Evolutionary conservation across 1,284 basidiomycete species (phyloP).

Genomic region (Ustilago lituana): DNA sequence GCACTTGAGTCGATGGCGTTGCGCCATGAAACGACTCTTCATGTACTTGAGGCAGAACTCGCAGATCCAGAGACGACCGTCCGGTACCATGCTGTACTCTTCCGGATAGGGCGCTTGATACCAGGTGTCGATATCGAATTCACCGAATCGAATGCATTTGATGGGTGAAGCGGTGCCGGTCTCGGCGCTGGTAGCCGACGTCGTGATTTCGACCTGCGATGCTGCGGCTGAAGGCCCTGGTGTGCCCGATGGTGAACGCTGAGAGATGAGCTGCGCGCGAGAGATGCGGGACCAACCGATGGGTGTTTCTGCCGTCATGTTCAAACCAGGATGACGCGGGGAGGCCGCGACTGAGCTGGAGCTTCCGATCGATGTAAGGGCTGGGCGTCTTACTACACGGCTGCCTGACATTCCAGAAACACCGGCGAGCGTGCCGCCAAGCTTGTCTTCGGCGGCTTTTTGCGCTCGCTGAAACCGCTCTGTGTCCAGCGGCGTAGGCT

Average conservation of each 20-base stretch:
- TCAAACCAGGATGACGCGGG: slow-evolving; percentile 15
- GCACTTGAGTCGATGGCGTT: slow-evolving; percentile 88
- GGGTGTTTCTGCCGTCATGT: slow-evolving; percentile 18
- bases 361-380: neutral
- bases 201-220: slow-evolving; percentile 37
- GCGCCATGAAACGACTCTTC: slow-evolving; percentile 89
- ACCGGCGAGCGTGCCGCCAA: slow-evolving; percentile 54
- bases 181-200: slow-evolving; percentile 49
- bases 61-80: slow-evolving; percentile 94
- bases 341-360: slow-evolving; percentile 18
- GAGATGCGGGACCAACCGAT: slow-evolving; percentile 25
- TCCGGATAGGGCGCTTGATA: slow-evolving; percentile 99
- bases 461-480: slow-evolving; percentile 80
- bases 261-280: slow-evolving; percentile 25
- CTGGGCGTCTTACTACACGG: slow-evolving; percentile 19
- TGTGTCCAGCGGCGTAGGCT: slow-evolving; percentile 77
- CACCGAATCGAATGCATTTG: slow-evolving; percentile 83
- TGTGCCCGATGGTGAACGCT: slow-evolving; percentile 21
- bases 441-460: slow-evolving; percentile 75
- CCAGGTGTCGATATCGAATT: slow-evolving; percentile 96
- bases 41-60: slow-evolving; percentile 99
- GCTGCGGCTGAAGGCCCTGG: slow-evolving; percentile 17
- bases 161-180: slow-evolving; percentile 62
- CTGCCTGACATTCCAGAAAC: slow-evolving; percentile 33
- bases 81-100: slow-evolving; percentile 91